These are phyloP conservation scores for Astragalus glycyphyllos DNA, from an alignment of 306 rosid genomes.

Conservation along the genomic window DNA sequence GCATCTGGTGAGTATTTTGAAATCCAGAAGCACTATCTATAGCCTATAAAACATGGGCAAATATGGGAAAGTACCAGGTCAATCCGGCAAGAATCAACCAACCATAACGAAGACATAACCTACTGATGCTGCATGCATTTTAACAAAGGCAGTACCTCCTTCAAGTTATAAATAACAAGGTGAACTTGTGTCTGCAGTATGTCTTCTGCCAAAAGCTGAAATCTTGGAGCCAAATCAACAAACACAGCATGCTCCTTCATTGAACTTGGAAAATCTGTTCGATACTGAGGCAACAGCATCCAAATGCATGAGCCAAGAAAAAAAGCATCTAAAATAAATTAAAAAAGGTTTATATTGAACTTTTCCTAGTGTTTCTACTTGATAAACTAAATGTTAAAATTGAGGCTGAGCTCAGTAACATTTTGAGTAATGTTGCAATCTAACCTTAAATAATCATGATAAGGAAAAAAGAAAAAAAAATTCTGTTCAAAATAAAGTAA, in stretches of 20 bases:
- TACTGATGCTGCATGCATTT: slow-evolving; percentile 37
- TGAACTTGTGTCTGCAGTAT: slow-evolving; percentile 86
- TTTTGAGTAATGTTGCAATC: slow-evolving; percentile 21
- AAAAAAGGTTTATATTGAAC: slow-evolving; percentile 5
- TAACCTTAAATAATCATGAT: slow-evolving; percentile 27
- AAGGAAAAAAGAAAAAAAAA: neutral
- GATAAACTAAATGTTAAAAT: slow-evolving; percentile 20
- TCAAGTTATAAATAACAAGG: slow-evolving; percentile 75
- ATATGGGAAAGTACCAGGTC: slow-evolving; percentile 33
- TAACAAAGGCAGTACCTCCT: slow-evolving; percentile 64
- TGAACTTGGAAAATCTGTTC: slow-evolving; percentile 78
- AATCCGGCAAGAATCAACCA: slow-evolving; percentile 25
- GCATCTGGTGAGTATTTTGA: slow-evolving; percentile 88
- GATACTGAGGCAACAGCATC: slow-evolving; percentile 65
- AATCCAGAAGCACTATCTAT: slow-evolving; percentile 88
- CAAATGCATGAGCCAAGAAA: slow-evolving; percentile 40
- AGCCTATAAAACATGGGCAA: slow-evolving; percentile 62
- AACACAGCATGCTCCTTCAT: slow-evolving; percentile 89
- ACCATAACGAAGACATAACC: slow-evolving; percentile 31
- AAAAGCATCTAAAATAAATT: slow-evolving; percentile 21
- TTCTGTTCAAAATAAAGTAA: neutral
- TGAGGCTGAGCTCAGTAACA: neutral
- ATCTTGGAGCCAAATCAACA: slow-evolving; percentile 93
- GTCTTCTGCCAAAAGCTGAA: slow-evolving; percentile 84
- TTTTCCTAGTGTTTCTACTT: slow-evolving; percentile 32